These are phyloP conservation scores for Stylosanthes scabra DNA, from an alignment of 331 rosid genomes.

Conservation along the genomic window DNA sequence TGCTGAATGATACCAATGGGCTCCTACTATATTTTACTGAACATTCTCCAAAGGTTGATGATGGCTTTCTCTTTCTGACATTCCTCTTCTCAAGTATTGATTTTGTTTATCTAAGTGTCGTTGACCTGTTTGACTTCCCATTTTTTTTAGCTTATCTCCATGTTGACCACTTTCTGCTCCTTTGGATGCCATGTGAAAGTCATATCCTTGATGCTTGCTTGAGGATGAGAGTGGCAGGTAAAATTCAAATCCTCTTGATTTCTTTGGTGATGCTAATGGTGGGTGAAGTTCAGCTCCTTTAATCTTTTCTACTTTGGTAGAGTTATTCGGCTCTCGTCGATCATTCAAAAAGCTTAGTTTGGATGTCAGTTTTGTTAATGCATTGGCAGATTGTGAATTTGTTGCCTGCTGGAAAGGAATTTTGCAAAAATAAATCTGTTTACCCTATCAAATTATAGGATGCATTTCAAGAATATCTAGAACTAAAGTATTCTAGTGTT, in stretches of 20 bases:
- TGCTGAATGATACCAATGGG: conserved; percentile 27
- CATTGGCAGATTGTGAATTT: conserved; percentile 54
- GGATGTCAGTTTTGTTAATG: conserved; percentile 76
- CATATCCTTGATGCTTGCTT: neutral
- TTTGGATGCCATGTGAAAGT: neutral
- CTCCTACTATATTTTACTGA: conserved; percentile 52
- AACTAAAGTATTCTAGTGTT: too few species aligned
- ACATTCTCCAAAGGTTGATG: conserved; percentile 42
- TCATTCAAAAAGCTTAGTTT: conserved; percentile 85
- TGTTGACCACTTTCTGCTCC: conserved; percentile 27
- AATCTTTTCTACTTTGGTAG: conserved; percentile 48
- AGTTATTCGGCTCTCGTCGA: conserved; percentile 41
- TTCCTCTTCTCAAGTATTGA: conserved; percentile 64
- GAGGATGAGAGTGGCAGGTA: conserved; percentile 28
- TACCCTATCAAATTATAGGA: conserved; percentile 14
- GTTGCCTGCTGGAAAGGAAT: conserved; percentile 60
- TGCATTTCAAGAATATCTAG: too few species aligned
- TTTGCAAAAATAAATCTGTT: conserved; percentile 39
- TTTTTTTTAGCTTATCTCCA: conserved; percentile 28
- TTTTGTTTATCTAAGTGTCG: conserved; percentile 43
- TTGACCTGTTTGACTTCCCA: conserved; percentile 49
- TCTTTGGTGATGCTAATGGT: conserved; percentile 32
- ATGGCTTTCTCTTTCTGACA: conserved; percentile 52
- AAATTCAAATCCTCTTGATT: conserved; percentile 42
- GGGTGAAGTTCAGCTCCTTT: conserved; percentile 41